A percentile compares a stretch with the other conserved stretches of the same genome.
Evolutionary conservation across 2,329 filamentous ascomycete genomes (phyloP).

Genomic region (Fulvia fulva): DNA sequence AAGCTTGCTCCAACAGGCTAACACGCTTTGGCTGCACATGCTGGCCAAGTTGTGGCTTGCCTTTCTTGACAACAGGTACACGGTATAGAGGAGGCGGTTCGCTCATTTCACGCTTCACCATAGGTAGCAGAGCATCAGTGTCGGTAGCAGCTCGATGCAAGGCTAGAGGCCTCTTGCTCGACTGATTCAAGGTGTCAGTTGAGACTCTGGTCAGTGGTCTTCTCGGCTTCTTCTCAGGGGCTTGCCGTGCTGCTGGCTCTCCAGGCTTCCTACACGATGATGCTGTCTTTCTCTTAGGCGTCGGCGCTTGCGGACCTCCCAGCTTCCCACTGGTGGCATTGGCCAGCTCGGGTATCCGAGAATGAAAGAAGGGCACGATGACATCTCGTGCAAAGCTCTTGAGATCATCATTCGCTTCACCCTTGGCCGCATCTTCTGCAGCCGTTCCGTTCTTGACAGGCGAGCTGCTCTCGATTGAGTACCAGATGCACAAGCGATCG

Average conservation of each 20-base stretch:
- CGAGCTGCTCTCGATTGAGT: conserved; percentile 65
- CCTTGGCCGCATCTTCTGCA: conserved; percentile 21
- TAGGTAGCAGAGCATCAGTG: conserved; percentile 49
- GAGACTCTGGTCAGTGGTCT: conserved; percentile 59
- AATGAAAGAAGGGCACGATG: conserved; percentile 74
- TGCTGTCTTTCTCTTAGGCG: conserved; percentile 51
- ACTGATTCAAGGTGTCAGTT: conserved; percentile 53
- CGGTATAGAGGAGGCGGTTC: conserved; percentile 53
- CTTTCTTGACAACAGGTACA: conserved; percentile 36
- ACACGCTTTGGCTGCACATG: conserved; percentile 36
- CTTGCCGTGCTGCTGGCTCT: conserved; percentile 34
- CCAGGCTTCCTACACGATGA: conserved; percentile 39
- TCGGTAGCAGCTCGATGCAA: conserved; percentile 66
- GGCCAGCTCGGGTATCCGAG: conserved; percentile 69
- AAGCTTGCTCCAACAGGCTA: conserved; percentile 30
- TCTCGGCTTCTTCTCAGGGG: conserved; percentile 40
- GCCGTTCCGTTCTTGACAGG: conserved; percentile 36
- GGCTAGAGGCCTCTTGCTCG: conserved; percentile 57
- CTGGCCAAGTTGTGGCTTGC: conserved; percentile 5
- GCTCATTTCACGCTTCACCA: conserved; percentile 65
- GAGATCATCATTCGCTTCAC: conserved; percentile 55
- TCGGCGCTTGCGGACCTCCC: conserved; percentile 63
- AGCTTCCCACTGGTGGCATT: conserved; percentile 69
- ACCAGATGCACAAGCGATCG: conserved; percentile 79
- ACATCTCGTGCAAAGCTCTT: conserved; percentile 77